These are phyloP conservation scores for Sparassis latifolia DNA, from an alignment of 1,284 basidiomycete genomes.

Conservation along the genomic window DNA sequence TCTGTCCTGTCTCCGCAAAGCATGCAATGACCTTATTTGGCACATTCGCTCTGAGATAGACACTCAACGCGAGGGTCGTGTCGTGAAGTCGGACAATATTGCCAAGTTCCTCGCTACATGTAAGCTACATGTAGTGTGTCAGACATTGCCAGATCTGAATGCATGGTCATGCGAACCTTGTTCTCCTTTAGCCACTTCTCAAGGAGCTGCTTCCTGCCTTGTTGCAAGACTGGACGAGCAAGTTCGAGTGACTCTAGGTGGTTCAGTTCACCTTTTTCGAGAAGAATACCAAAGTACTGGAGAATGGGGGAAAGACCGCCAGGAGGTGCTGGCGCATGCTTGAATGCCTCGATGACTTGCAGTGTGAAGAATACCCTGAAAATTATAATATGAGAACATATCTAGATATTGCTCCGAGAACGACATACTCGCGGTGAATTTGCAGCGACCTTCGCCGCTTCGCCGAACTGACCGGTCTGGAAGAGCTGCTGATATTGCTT, in stretches of 20 bases:
- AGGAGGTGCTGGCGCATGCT: constrained; percentile 85
- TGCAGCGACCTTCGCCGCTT: constrained; percentile 92
- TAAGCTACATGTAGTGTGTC: constrained; percentile 52
- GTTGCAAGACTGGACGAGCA: constrained; percentile 91
- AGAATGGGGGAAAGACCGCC: constrained; percentile 95
- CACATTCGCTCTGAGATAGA: constrained; percentile 96
- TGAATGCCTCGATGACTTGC: constrained; percentile 98
- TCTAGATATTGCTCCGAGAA: constrained; percentile 76
- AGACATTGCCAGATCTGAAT: background rate
- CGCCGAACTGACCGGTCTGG: constrained; percentile 79
- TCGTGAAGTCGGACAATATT: constrained; percentile 95
- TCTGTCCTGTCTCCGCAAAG: constrained; percentile 98
- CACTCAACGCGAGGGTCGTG: constrained; percentile 97
- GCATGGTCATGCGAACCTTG: constrained; percentile 52
- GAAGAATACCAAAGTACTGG: constrained; percentile 96
- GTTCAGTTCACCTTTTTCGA: constrained; percentile 98
- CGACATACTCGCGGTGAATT: constrained; percentile 97
- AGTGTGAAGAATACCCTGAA: constrained; percentile 90
- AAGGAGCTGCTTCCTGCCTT: constrained; percentile 94
- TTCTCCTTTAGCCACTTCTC: constrained; percentile 99
- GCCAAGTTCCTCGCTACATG: constrained; percentile 97
- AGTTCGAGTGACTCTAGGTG: constrained; percentile 95
- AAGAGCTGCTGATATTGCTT: constrained; percentile 96
- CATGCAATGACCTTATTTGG: constrained; percentile 99
- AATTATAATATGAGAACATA: constrained; percentile 1